phyloP scores from a whole-genome alignment of 2,329 filamentous ascomycete genomes.

The Aspergillus pseudoterreus region DNA sequence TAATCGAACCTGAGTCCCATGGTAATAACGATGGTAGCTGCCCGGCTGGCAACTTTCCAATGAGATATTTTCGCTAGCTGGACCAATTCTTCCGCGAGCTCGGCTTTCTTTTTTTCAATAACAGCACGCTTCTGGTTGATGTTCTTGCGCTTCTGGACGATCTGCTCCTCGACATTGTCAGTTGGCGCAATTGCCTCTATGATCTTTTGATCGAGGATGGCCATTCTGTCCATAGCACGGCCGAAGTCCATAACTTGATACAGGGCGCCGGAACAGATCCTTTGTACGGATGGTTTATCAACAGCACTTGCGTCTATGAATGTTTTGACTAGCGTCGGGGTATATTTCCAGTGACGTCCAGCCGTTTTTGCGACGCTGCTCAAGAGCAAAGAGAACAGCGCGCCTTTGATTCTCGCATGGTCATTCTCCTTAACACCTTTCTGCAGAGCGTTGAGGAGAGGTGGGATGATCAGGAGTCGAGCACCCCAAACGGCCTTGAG shows the following conservation, averaged over 20 bases:
- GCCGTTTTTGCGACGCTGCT: slow-evolving; percentile 85
- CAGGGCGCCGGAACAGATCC: slow-evolving; percentile 73
- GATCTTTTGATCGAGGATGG: slow-evolving; percentile 69
- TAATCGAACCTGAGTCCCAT: slow-evolving; percentile 88
- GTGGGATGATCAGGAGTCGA: slow-evolving; percentile 81
- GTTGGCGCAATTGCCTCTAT: slow-evolving; percentile 68
- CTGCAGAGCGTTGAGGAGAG: slow-evolving; percentile 74
- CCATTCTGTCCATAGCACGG: slow-evolving; percentile 79
- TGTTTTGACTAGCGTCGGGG: slow-evolving; percentile 80
- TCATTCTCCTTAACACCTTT: slow-evolving; percentile 75
- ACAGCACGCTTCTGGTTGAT: slow-evolving; percentile 70
- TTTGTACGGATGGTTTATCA: slow-evolving; percentile 93
- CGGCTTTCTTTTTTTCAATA: slow-evolving; percentile 80
- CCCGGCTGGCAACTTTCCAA: slow-evolving; percentile 93
- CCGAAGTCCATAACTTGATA: slow-evolving; percentile 91
- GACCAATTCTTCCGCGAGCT: slow-evolving; percentile 76
- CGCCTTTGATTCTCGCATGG: slow-evolving; percentile 89
- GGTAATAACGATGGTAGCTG: slow-evolving; percentile 85
- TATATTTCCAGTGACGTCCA: slow-evolving; percentile 89
- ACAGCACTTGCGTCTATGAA: slow-evolving; percentile 88
- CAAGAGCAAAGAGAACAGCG: slow-evolving; percentile 84
- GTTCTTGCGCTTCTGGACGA: slow-evolving; percentile 62
- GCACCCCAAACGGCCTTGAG: slow-evolving; percentile 87
- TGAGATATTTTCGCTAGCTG: slow-evolving; percentile 74
- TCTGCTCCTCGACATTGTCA: slow-evolving; percentile 56